Evolutionary conservation across 768 basidiomycete genomes (phyloP), one percentile per base, ranked within the genome.

Genomic region (Peribolospora kevripleyi): DNA sequence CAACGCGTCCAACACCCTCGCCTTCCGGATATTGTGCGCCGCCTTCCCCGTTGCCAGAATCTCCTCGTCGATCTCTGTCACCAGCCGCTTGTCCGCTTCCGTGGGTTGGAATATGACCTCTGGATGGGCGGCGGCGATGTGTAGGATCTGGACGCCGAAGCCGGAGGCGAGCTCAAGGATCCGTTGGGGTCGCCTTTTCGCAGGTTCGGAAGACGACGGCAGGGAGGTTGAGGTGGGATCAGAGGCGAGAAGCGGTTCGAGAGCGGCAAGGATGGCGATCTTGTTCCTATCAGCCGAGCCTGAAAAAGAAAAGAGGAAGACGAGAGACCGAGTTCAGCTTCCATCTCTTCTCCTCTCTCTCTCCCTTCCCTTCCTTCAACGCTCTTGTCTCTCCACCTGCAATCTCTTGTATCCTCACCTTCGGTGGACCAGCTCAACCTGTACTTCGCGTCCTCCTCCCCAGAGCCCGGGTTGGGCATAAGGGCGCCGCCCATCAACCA

Each of bases 131-230:
- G 14, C 3, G 6, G 55, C 55, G 42, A 52, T 42, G 50, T 52
- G 45, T 14, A 48, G 14, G 5, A 50, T 13, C 50, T 56, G 55
- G 9, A 42, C 51, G 13, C 55, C 55, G 7, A 56, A 50, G 7
- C 55, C 55, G 13, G 50, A 52, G n/a, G 55, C 55, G n/a, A 56
- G 8, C 45, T 56, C 55, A 38, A 56, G 55, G 36, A 56, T 36
- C 48, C 36, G 48, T 45, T 8, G 53, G 8, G 46, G 5, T 25
- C 13, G 53, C n/a, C 25, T 25, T 25, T 25, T 25, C 25, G 25
- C 25, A 25, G 25, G 25, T 25, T 25, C 25, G 25, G 1, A 25
- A 25, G 25, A 25, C 25, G 25, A 25, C 25, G 25, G 25, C 25
- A 25, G 25, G 25, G 25, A 25, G 25, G 25, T 25, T 25, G 25